phyloP scores from a whole-genome alignment of 169 alveolate species.

The Cryptosporidium baileyi region DNA sequence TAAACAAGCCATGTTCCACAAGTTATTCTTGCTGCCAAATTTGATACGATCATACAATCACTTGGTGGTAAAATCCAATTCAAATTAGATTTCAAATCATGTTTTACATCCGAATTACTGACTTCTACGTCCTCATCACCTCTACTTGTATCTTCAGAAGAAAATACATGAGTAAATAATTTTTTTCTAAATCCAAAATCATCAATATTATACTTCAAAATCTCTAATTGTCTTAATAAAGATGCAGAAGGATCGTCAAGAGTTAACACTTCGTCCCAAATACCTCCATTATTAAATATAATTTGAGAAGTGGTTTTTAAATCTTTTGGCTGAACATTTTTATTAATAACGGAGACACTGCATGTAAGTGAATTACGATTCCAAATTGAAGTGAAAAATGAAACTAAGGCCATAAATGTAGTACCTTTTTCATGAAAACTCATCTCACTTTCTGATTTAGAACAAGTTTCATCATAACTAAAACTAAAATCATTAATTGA shows the following conservation, averaged over 20 bases:
- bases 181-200: constrained; percentile 21
- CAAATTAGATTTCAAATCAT: not conserved
- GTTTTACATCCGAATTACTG: not conserved
- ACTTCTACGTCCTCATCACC: not conserved
- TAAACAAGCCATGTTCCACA: constrained; percentile 90
- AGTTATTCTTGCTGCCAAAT: constrained; percentile 86
- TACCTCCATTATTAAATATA: constrained; percentile 79
- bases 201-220: constrained; percentile 2
- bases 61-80: constrained; percentile 33
- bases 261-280: constrained; percentile 84
- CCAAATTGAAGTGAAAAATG: constrained; percentile 62
- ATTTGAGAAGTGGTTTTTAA: constrained; percentile 17
- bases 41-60: constrained; percentile 65
- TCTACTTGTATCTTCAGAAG: not conserved
- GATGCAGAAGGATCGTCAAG: constrained; percentile 79
- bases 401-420: constrained; percentile 62
- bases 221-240: constrained; percentile 35
- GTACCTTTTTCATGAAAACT: constrained; percentile 13
- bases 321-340: constrained; percentile 62
- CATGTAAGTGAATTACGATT: constrained; percentile 51
- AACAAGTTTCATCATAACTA: not conserved
- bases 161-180: not conserved
- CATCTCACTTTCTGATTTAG: not conserved
- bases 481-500: not conserved
- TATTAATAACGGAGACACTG: constrained; percentile 60